phyloP scores from a whole-genome alignment of 495 filamentous ascomycete species.

The Articulospora tetracladia region DNA sequence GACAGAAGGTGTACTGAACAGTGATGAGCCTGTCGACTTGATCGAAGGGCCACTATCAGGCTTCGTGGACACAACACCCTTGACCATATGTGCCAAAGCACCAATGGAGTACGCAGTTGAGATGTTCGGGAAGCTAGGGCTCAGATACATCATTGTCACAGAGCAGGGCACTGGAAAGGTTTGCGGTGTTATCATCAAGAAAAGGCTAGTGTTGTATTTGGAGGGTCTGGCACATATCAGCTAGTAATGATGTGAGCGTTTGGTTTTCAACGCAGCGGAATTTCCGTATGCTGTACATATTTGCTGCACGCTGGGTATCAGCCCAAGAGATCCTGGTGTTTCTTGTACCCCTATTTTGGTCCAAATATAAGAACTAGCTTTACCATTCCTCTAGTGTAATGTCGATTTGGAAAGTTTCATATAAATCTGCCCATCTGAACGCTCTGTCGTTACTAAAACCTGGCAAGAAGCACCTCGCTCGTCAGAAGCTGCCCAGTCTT shows the following conservation, averaged over 20 bases:
- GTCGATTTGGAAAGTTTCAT: too few relatives aligned
- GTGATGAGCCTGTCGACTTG: slow-evolving; percentile 35
- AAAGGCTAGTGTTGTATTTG: slow-evolving; percentile 32
- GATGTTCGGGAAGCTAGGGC: slow-evolving; percentile 53
- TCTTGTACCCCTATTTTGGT: too few relatives aligned
- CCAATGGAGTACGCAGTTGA: slow-evolving; percentile 55
- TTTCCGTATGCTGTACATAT: too few relatives aligned
- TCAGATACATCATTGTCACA: slow-evolving; percentile 46
- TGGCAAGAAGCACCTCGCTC: too few relatives aligned
- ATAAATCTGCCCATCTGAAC: too few relatives aligned
- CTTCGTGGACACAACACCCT: slow-evolving; percentile 50
- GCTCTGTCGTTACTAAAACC: too few relatives aligned
- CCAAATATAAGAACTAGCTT: too few relatives aligned
- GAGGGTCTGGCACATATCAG: slow-evolving; percentile 19
- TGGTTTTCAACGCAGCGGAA: too few relatives aligned
- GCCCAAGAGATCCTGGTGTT: too few relatives aligned
- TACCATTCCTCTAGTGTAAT: too few relatives aligned
- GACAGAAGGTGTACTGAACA: slow-evolving; percentile 30
- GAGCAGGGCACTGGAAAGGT: slow-evolving; percentile 37
- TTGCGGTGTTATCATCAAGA: slow-evolving; percentile 38
- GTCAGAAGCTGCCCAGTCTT: too few relatives aligned
- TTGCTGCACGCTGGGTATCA: too few relatives aligned
- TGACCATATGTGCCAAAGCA: slow-evolving; percentile 45
- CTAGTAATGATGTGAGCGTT: neutral
- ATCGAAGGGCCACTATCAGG: slow-evolving; percentile 34